These are phyloP conservation scores for Fraxinus pennsylvanica DNA, from an alignment of 257 asterid genomes.

Conservation along the genomic window DNA sequence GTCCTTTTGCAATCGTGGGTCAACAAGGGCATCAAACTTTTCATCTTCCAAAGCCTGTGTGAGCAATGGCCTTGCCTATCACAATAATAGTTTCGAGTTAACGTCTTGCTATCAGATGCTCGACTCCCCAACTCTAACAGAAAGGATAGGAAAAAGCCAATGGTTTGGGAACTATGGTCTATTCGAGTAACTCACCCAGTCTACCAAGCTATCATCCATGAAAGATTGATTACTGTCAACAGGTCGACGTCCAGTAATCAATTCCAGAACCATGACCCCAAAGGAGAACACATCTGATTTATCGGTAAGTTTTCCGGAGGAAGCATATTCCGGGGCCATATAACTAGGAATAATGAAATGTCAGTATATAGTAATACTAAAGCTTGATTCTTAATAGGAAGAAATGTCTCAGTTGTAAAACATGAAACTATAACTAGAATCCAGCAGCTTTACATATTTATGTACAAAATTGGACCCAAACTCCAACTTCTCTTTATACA, in stretches of 20 bases:
- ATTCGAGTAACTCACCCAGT: constrained; percentile 63
- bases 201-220: constrained; percentile 87
- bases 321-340: constrained; percentile 96
- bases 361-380: background rate
- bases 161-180: background rate
- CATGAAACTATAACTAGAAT: background rate
- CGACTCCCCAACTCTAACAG: background rate
- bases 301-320: constrained; percentile 89
- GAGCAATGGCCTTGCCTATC: constrained; percentile 80
- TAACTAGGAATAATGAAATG: constrained; percentile 48
- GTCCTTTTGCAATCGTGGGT: constrained; percentile 44
- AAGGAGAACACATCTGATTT: constrained; percentile 94
- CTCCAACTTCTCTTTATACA: background rate
- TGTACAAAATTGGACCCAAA: background rate
- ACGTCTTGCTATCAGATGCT: background rate
- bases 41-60: constrained; percentile 72
- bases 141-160: background rate
- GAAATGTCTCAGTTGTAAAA: background rate
- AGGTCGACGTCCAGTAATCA: constrained; percentile 92
- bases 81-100: constrained; percentile 11
- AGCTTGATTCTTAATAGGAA: background rate
- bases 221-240: constrained; percentile 53
- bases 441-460: background rate
- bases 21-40: constrained; percentile 58
- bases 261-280: constrained; percentile 91